Base-by-base conservation (phyloP, 2,329 filamentous ascomycete genomes). In the Venturia effusa region DNA sequence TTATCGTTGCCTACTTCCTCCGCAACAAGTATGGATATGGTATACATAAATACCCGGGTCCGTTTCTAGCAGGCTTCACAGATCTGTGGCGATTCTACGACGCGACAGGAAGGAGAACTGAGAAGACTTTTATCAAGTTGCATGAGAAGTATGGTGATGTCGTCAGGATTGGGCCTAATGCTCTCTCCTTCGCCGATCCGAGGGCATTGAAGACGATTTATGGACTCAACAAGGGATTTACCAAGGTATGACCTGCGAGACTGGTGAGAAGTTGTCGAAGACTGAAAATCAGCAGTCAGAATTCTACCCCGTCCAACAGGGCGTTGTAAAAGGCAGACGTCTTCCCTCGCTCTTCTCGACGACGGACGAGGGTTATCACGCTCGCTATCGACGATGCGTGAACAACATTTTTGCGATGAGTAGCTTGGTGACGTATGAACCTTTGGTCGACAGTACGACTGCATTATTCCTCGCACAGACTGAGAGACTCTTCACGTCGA, bases 351-450 rank as follows among this genome's bases (percentile, higher is more conserved):
- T 94, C 22, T 93, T 93, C 77, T 89, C 86, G 70, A 90, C 88
- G 0, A 86, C 83, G 7, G 84, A 90, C 72, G 89, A 92, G 67
- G 79, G 82, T 51, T 92, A 89, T 75, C 90, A 93, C 72, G 84
- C 87, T 48, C 84, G 86, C 69, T 87, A 92, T 71, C 83, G 88
- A 34, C 83, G 89, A 66, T 88, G 85, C 67, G 87, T 94, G 64
- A 92, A 89, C 74, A 83, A 81, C 66, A 88, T 88, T 4, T 93
- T 92, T 71, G 82, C 88, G 66, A 92, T 92, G 89, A 88, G 84
- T 11, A 83, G 87, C 0, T 77, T 93, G 2, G 84, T 92, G 27
- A 85, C 89, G 70, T 92, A 92, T 70, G 90, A 94, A 70, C 88
- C 89, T 0, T 86, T 90, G 41, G 89, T 94, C 48, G 88, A 90